Evolutionary conservation across 495 filamentous ascomycete genomes (phyloP), one percentile per base, ranked within the genome.

Genomic region (Apiosordaria backusii): DNA sequence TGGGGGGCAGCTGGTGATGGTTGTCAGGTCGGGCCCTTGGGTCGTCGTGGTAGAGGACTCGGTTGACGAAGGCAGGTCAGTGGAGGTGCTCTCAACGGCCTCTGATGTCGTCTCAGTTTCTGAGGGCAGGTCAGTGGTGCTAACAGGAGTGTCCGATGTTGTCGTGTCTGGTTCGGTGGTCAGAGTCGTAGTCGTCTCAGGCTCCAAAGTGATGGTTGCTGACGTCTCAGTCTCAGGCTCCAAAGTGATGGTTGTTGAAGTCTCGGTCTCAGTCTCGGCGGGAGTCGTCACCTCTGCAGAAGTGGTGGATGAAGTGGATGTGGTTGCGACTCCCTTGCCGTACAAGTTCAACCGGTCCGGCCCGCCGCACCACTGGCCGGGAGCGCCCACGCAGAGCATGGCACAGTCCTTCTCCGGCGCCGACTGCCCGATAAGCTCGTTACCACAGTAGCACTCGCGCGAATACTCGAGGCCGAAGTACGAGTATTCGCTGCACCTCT

Each of bases 401-500:
- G 26, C 53, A 23, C 65, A 67, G 16, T 67, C 59, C 0, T 50
- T n/a, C 52, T 67, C 60, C 9, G 65, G 53, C 4, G 53, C 65
- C 0, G 19, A 10, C 60, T 59, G 26, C 4, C 61, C 60, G 35
- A 21, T 22, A 24, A 67, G 52, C 21, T 40, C 24, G 21, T 67
- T 63, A 19, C 67, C 67, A 53, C 67, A 69, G 60, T 27, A 69
- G 54, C 64, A 69, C 45, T 69, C 60, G 3, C 64, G 59, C 18
- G 50, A 23, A 24, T 59, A 66, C n/a, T 69, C 64, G 3, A 69
- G 35, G 0, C 67, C 67, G 6, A 69, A 66, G 53, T 63, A 63
- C 0, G 27, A 23, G 22, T 19, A 69, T 0, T 58, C 57, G 16
- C 6, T n/a, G 65, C 78, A 80, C 65, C 64, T 72, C 1, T 59